phyloP scores from a whole-genome alignment of 257 asterid genomes.

The Capsicum rhomboideum region DNA sequence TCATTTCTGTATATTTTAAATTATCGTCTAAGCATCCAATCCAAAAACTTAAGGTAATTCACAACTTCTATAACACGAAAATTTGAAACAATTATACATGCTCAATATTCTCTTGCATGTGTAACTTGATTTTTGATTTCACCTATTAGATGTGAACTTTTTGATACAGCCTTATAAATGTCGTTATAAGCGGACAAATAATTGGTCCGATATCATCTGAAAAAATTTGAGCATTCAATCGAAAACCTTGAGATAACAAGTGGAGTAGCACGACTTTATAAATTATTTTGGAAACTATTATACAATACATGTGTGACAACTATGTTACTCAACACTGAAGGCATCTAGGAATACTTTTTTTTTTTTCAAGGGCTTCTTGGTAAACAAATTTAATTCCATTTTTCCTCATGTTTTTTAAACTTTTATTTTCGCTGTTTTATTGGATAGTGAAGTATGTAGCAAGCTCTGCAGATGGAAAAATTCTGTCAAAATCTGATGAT shows the following conservation, averaged over 20 bases:
- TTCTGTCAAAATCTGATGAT: slow-evolving; percentile 30
- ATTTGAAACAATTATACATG: too few species aligned
- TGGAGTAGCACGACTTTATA: background rate
- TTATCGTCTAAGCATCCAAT: background rate
- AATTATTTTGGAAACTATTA: too few species aligned
- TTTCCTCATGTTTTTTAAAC: background rate
- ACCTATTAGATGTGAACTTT: background rate
- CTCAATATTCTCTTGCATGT: background rate
- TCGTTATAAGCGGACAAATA: background rate
- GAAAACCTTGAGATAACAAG: too few species aligned
- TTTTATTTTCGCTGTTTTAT: background rate
- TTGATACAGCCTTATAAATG: background rate
- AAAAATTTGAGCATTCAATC: background rate
- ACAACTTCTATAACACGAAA: background rate
- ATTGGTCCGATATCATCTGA: background rate
- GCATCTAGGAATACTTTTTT: too few species aligned
- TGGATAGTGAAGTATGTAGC: slow-evolving; percentile 43
- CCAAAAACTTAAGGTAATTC: background rate
- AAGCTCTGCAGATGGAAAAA: slow-evolving; percentile 22
- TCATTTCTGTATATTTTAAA: background rate
- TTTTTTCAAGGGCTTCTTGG: too few species aligned
- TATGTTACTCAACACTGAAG: background rate
- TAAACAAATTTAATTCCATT: background rate
- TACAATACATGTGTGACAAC: background rate
- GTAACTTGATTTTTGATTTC: background rate